Evolutionary conservation across 2,329 filamentous ascomycete genomes (phyloP).

Genomic region (Ophiostoma tasmaniense): DNA sequence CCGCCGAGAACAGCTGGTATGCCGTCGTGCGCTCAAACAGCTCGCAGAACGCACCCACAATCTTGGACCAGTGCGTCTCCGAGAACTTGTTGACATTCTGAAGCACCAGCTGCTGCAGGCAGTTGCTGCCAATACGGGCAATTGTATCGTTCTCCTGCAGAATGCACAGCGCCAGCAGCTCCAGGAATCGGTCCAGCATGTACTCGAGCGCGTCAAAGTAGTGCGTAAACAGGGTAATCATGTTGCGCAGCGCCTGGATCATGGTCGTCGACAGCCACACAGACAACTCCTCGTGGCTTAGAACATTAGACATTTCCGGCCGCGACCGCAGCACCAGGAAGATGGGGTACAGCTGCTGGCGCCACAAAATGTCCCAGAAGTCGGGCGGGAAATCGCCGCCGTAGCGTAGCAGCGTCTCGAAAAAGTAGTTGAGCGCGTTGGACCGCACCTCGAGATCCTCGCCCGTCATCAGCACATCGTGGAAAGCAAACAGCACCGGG

Average conservation of each 20-base stretch:
- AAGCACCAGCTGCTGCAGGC: constrained; percentile 88
- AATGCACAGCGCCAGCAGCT: constrained; percentile 89
- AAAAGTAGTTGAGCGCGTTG: constrained; percentile 88
- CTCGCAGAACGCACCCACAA: constrained; percentile 92
- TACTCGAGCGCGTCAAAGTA: constrained; percentile 95
- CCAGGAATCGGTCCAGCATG: constrained; percentile 96
- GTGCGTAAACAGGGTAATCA: constrained; percentile 98
- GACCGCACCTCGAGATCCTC: constrained; percentile 95
- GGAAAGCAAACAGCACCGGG: constrained; percentile 93
- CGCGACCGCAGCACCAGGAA: constrained; percentile 97
- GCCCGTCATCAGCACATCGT: constrained; percentile 97
- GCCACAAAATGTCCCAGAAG: constrained; percentile 98
- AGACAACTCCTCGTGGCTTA: constrained; percentile 92
- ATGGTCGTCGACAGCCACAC: constrained; percentile 99
- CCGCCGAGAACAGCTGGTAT: constrained; percentile 88
- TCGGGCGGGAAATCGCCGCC: constrained; percentile 85
- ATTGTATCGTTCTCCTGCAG: constrained; percentile 99
- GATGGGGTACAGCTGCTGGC: constrained; percentile 92
- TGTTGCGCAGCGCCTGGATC: constrained; percentile 95
- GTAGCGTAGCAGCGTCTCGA: constrained; percentile 83
- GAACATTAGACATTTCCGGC: constrained; percentile 89
- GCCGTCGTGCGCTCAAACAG: constrained; percentile 92
- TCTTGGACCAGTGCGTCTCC: constrained; percentile 81
- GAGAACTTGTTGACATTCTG: constrained; percentile 94
- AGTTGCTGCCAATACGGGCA: constrained; percentile 95